phyloP scores from a whole-genome alignment of 2,329 filamentous ascomycete species.

The Arthrobotrys megalospora region DNA sequence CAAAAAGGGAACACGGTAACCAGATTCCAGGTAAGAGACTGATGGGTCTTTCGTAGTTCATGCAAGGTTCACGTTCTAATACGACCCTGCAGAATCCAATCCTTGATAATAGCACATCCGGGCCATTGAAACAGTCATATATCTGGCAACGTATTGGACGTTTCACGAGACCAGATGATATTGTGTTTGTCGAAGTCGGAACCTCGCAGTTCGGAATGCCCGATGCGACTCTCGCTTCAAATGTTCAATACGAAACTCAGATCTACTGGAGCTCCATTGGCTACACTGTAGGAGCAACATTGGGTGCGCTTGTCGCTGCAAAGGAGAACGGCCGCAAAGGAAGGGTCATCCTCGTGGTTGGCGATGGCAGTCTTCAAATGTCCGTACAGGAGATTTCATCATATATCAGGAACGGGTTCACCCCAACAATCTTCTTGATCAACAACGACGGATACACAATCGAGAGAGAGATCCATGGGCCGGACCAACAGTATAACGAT shows the following conservation, averaged over 20 bases:
- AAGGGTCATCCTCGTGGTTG: constrained; percentile 74
- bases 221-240: constrained; percentile 70
- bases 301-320: constrained; percentile 73
- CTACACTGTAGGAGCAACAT: constrained; percentile 74
- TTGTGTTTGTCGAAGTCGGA: constrained; percentile 72
- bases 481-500: constrained; percentile 73
- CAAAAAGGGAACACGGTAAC: constrained; percentile 46
- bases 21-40: constrained; percentile 52
- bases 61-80: neutral
- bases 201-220: constrained; percentile 73
- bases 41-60: neutral
- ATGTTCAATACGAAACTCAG: constrained; percentile 70
- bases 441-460: constrained; percentile 76
- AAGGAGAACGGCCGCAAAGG: constrained; percentile 68
- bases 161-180: constrained; percentile 65
- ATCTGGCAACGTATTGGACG: constrained; percentile 64
- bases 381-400: constrained; percentile 78
- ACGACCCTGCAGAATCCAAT: constrained; percentile 39
- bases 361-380: constrained; percentile 77
- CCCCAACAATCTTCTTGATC: constrained; percentile 72
- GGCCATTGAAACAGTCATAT: constrained; percentile 67
- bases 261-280: constrained; percentile 76
- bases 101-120: constrained; percentile 66
- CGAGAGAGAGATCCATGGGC: constrained; percentile 74
- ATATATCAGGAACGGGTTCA: constrained; percentile 73